phyloP scores from a whole-genome alignment of 441 rosid species.

The Gossypium davidsonii region DNA sequence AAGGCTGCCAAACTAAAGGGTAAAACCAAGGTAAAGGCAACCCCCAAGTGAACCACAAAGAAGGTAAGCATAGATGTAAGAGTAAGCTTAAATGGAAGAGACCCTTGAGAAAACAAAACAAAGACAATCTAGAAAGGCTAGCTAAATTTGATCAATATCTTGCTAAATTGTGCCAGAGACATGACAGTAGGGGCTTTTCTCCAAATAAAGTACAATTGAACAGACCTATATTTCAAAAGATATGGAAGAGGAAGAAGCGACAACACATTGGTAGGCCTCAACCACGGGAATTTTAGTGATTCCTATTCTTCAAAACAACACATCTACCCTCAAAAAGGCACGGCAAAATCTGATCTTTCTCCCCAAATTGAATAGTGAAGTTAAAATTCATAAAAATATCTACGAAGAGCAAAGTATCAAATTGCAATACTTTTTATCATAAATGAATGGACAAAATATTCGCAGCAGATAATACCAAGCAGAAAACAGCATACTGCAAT shows the following conservation, averaged over 20 bases:
- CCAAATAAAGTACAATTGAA: neutral
- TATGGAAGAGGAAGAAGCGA: neutral
- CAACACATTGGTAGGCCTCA: neutral
- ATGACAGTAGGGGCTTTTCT: neutral
- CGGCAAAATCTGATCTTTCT: slow-evolving; percentile 1
- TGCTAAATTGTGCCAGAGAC: neutral
- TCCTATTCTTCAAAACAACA: slow-evolving; percentile 5
- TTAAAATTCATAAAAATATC: neutral
- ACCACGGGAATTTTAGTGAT: neutral
- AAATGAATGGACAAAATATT: slow-evolving; percentile 11
- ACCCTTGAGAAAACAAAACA: neutral
- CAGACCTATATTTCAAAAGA: neutral
- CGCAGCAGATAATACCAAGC: slow-evolving; percentile 14
- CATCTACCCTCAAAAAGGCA: slow-evolving; percentile 12
- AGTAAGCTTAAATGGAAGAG: neutral
- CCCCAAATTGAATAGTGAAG: neutral
- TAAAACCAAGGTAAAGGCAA: neutral
- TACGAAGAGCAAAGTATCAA: neutral
- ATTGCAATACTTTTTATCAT: slow-evolving; percentile 3
- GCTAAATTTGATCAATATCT: neutral
- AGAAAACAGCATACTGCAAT: slow-evolving; percentile 17
- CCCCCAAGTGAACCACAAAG: neutral
- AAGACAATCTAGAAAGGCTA: neutral
- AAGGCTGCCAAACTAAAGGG: neutral
- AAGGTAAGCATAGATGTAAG: neutral